phyloP scores from a whole-genome alignment of 2,329 filamentous ascomycete species.

The Arthroderma sp. region DNA sequence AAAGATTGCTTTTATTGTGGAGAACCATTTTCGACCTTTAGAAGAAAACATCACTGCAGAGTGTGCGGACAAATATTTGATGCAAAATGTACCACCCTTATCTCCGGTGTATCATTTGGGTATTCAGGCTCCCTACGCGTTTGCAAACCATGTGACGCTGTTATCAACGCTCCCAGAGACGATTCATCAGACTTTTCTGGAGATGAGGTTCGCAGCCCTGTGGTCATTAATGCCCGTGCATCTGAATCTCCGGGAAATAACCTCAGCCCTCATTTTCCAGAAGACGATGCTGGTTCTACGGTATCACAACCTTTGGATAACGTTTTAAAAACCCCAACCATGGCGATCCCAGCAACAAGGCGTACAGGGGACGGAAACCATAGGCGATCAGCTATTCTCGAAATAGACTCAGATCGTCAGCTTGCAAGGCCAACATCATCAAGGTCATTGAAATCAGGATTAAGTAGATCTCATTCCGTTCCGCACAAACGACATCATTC shows the following conservation, averaged over 20 bases:
- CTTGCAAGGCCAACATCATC: slow-evolving; percentile 86
- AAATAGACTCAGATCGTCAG: slow-evolving; percentile 70
- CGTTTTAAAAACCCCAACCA: slow-evolving; percentile 44
- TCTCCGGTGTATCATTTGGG: slow-evolving; percentile 75
- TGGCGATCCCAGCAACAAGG: slow-evolving; percentile 53
- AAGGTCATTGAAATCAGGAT: slow-evolving; percentile 66
- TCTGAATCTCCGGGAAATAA: slow-evolving; percentile 44
- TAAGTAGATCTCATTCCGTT: slow-evolving; percentile 63
- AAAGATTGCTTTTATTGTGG: slow-evolving; percentile 94
- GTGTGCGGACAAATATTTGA: slow-evolving; percentile 97
- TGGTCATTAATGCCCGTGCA: slow-evolving; percentile 48
- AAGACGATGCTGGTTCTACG: slow-evolving; percentile 37
- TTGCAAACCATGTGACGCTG: slow-evolving; percentile 81
- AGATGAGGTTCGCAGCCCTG: slow-evolving; percentile 49
- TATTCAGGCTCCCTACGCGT: slow-evolving; percentile 74
- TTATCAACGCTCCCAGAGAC: slow-evolving; percentile 83
- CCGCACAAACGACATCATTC: slow-evolving; percentile 76
- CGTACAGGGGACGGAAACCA: slow-evolving; percentile 63
- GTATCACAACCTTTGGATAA: slow-evolving; percentile 38
- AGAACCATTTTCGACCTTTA: slow-evolving; percentile 80
- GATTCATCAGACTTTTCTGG: slow-evolving; percentile 85
- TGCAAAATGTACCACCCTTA: slow-evolving; percentile 85
- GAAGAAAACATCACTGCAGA: slow-evolving; percentile 92
- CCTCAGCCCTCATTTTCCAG: slow-evolving; percentile 28
- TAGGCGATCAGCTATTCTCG: slow-evolving; percentile 74